These are phyloP conservation scores for Sphaerobolus stellatus DNA, from an alignment of 1,284 basidiomycete species.

Conservation along the genomic window DNA sequence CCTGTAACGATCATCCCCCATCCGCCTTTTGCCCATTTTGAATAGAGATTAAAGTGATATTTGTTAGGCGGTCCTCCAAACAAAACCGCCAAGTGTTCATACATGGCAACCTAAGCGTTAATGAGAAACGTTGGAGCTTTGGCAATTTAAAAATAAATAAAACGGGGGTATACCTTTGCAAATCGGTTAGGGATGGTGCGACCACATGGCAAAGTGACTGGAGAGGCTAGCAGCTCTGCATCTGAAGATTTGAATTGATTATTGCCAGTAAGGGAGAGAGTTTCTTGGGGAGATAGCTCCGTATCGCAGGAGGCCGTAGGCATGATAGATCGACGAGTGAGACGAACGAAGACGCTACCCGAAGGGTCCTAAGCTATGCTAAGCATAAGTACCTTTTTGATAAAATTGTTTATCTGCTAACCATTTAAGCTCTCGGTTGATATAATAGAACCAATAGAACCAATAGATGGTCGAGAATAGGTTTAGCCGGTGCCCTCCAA, in stretches of 20 bases:
- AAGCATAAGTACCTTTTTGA: too few relatives aligned
- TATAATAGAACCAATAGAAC: too few relatives aligned
- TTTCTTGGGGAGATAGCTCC: too few relatives aligned
- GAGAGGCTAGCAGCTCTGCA: constrained; percentile 22
- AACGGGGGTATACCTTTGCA: constrained; percentile 39
- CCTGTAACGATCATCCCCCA: constrained; percentile 94
- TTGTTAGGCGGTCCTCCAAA: constrained; percentile 73
- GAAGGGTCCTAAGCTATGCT: too few relatives aligned
- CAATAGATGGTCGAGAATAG: too few relatives aligned
- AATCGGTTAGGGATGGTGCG: constrained; percentile 43
- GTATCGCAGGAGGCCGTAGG: too few relatives aligned
- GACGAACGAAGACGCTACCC: too few relatives aligned
- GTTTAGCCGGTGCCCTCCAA: too few relatives aligned
- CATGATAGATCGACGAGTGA: too few relatives aligned
- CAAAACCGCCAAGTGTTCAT: constrained; percentile 74
- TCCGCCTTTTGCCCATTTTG: constrained; percentile 69
- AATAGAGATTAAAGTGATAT: constrained; percentile 68
- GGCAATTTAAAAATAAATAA: background rate
- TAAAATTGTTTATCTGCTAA: too few relatives aligned
- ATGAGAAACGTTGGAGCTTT: background rate
- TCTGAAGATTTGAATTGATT: background rate
- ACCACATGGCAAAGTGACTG: constrained; percentile 56
- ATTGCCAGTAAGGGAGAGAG: too few relatives aligned
- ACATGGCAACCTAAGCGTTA: constrained; percentile 68
- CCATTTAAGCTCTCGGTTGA: too few relatives aligned